phyloP scores from a whole-genome alignment of 1,139 yeast species.

The Kodamaea derodonti region DNA sequence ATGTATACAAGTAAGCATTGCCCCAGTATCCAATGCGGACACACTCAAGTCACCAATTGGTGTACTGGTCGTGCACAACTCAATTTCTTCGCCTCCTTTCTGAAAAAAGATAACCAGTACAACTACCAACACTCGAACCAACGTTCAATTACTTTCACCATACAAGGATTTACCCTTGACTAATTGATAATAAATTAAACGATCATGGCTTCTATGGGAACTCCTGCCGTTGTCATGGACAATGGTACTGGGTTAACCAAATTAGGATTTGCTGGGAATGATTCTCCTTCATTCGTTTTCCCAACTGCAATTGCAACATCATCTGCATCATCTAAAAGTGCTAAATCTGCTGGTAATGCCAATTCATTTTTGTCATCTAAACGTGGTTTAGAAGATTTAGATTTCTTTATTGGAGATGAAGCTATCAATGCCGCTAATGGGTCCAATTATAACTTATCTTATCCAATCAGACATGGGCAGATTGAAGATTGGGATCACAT shows the following conservation, averaged over 20 bases:
- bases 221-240: constrained; percentile 97
- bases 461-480: constrained; percentile 97
- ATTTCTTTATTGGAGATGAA: constrained; percentile 93
- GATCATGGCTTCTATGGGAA: constrained; percentile 58
- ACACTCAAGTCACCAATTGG: too few relatives aligned
- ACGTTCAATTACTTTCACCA: background rate
- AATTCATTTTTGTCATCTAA: constrained; percentile 53
- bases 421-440: constrained; percentile 88
- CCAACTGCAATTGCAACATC: constrained; percentile 97
- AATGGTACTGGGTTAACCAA: constrained; percentile 98
- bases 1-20: too few relatives aligned
- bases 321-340: constrained; percentile 41
- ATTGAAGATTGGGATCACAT: constrained; percentile 99
- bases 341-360: constrained; percentile 22
- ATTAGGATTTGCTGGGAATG: constrained; percentile 97
- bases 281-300: constrained; percentile 93
- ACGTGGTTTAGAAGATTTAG: constrained; percentile 92
- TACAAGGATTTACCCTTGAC: too few relatives aligned
- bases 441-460: constrained; percentile 80
- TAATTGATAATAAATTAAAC: too few relatives aligned
- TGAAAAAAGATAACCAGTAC: background rate
- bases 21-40: too few relatives aligned
- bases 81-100: constrained; percentile 1
- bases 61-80: too few relatives aligned
- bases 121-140: background rate